Evolutionary conservation across 2,329 filamentous ascomycete genomes (phyloP).

Genomic region (Fusarium sp.): DNA sequence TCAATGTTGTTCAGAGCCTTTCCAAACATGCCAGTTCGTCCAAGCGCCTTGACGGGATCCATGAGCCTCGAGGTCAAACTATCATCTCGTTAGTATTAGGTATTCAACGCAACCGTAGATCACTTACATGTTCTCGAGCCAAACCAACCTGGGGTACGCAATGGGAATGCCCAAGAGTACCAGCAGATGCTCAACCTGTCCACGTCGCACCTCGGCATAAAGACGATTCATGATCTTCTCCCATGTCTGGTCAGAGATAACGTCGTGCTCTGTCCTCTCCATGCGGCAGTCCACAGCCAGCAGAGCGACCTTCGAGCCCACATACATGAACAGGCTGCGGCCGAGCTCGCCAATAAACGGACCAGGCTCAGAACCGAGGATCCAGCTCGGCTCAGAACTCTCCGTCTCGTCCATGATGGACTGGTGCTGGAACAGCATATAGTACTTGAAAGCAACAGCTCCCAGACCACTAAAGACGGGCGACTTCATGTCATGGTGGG

Average conservation of each 20-base stretch:
- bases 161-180: constrained; percentile 86
- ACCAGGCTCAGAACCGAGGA: constrained; percentile 78
- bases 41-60: constrained; percentile 88
- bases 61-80: constrained; percentile 83
- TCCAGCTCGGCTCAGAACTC: constrained; percentile 86
- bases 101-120: background rate
- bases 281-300: constrained; percentile 91
- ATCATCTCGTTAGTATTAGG: constrained; percentile 46
- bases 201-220: constrained; percentile 80
- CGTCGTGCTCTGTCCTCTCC: constrained; percentile 82
- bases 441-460: constrained; percentile 95
- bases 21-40: constrained; percentile 80
- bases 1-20: constrained; percentile 87
- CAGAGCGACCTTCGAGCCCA: constrained; percentile 81
- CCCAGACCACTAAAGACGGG: constrained; percentile 90
- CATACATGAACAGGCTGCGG: constrained; percentile 82
- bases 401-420: constrained; percentile 82
- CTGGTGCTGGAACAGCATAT: constrained; percentile 98
- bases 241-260: constrained; percentile 82
- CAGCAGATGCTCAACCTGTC: constrained; percentile 87
- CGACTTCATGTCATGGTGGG: constrained; percentile 88
- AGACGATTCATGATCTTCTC: constrained; percentile 86
- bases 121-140: constrained; percentile 73
- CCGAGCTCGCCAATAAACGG: constrained; percentile 90
- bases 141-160: constrained; percentile 77